phyloP scores from a whole-genome alignment of 306 rosid genomes.

The Medicago lupulina region DNA sequence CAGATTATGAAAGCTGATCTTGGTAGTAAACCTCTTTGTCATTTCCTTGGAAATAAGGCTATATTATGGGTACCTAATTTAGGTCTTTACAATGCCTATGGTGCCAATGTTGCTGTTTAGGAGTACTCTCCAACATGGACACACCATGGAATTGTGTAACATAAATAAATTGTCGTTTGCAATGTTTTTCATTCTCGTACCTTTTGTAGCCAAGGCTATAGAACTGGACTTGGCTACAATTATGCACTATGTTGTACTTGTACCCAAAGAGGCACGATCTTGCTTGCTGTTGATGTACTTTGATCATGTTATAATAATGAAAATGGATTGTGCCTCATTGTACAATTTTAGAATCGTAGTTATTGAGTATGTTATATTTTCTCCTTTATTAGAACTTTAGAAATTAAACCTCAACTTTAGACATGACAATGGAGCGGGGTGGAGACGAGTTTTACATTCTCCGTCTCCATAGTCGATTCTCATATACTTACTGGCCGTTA shows the following conservation, averaged over 20 bases:
- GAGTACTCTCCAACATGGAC: not conserved
- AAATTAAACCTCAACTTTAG: too few species aligned
- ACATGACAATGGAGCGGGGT: too few species aligned
- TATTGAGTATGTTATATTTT: too few species aligned
- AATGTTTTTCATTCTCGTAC: not conserved
- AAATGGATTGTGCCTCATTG: too few species aligned
- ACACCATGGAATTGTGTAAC: not conserved
- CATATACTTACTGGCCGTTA: too few species aligned
- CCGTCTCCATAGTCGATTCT: too few species aligned
- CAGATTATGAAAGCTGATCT: not conserved
- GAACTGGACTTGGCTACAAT: not conserved
- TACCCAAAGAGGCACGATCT: too few species aligned
- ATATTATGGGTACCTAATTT: slow-evolving; percentile 22
- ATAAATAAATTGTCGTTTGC: not conserved
- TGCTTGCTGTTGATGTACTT: too few species aligned
- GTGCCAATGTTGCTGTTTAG: not conserved
- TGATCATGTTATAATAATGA: too few species aligned
- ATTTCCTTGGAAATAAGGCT: slow-evolving; percentile 30
- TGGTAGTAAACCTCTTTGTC: slow-evolving; percentile 18
- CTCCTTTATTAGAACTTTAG: too few species aligned
- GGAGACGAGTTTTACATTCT: too few species aligned
- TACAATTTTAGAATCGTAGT: not conserved
- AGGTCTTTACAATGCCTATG: not conserved
- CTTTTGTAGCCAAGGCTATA: not conserved
- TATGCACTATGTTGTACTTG: too few species aligned